These are phyloP conservation scores for Stephanodiscus triporus DNA, from an alignment of 108 stramenopile genomes.

Conservation along the genomic window DNA sequence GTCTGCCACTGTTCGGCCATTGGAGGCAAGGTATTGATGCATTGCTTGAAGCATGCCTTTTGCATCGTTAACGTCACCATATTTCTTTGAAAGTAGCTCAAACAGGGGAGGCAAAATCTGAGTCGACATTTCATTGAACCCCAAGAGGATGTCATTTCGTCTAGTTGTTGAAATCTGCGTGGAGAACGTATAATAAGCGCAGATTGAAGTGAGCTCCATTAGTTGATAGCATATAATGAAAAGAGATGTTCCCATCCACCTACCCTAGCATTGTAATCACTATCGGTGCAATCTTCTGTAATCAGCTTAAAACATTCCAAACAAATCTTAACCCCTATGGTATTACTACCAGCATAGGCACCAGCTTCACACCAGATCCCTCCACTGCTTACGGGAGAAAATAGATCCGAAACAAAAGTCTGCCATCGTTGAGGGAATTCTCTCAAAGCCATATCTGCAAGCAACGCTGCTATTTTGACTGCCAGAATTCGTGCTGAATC, in stretches of 20 bases:
- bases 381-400: constrained; percentile 53
- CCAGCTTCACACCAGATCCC: constrained; percentile 62
- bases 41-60: constrained; percentile 65
- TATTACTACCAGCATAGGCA: constrained; percentile 27
- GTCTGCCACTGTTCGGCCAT: constrained; percentile 57
- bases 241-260: constrained; percentile 14
- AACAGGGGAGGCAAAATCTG: constrained; percentile 75
- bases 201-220: constrained; percentile 7
- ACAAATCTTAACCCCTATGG: constrained; percentile 74
- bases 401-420: constrained; percentile 69
- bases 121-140: constrained; percentile 80
- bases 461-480: constrained; percentile 72
- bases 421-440: constrained; percentile 91
- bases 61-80: constrained; percentile 54
- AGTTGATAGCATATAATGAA: not conserved
- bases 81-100: constrained; percentile 69
- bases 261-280: constrained; percentile 89
- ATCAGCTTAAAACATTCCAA: constrained; percentile 77
- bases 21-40: constrained; percentile 65
- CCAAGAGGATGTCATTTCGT: constrained; percentile 86
- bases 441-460: constrained; percentile 71
- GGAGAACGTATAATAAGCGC: not conserved
- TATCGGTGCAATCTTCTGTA: constrained; percentile 92
- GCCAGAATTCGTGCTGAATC: constrained; percentile 54
- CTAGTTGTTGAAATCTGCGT: constrained; percentile 74